A percentile compares a stretch with the other conserved stretches of the same genome.
Conservation (phyloP, 257 asterid species). For the Euphrasia confusa region DNA sequence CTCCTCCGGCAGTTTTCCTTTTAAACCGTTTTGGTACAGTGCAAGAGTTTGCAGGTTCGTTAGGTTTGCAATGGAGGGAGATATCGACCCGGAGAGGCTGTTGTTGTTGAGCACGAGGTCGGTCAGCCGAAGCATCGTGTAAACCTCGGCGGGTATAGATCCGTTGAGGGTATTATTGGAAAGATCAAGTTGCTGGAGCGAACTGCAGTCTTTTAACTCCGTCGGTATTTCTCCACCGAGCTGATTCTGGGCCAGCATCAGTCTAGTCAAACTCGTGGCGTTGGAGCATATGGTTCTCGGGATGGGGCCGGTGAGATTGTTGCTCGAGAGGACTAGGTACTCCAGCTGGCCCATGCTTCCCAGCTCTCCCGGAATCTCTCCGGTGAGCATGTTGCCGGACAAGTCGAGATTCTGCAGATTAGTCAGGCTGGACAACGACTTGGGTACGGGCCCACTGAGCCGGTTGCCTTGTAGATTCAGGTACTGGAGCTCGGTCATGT, state of each 20-base stretch:
- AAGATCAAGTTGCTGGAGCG: constrained; percentile 69
- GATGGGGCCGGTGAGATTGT: constrained; percentile 58
- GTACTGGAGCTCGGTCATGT: constrained; percentile 42
- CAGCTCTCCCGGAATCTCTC: constrained; percentile 60
- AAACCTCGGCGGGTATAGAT: constrained; percentile 60
- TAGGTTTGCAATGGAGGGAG: constrained; percentile 55
- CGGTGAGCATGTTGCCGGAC: constrained; percentile 61
- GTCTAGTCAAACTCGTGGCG: constrained; percentile 50
- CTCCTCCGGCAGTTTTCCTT: constrained; percentile 57
- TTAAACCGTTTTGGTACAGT: constrained; percentile 57
- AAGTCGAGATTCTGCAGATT: constrained; percentile 56
- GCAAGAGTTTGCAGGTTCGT: constrained; percentile 64
- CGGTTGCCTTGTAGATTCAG: constrained; percentile 66
- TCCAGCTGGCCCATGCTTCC: constrained; percentile 45
- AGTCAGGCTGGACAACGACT: constrained; percentile 36
- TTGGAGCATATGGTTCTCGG: constrained; percentile 57
- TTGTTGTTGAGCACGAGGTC: constrained; percentile 79
- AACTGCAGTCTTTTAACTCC: constrained; percentile 45
- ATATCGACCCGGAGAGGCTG: constrained; percentile 55
- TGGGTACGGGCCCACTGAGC: constrained; percentile 66
- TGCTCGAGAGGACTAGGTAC: constrained; percentile 58
- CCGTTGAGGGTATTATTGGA: constrained; percentile 75
- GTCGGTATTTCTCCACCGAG: constrained; percentile 60
- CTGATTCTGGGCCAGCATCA: constrained; percentile 54
- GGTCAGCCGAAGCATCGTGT: constrained; percentile 49